These are phyloP conservation scores for Penicillium daleae DNA, from an alignment of 495 filamentous ascomycete species.

Conservation along the genomic window DNA sequence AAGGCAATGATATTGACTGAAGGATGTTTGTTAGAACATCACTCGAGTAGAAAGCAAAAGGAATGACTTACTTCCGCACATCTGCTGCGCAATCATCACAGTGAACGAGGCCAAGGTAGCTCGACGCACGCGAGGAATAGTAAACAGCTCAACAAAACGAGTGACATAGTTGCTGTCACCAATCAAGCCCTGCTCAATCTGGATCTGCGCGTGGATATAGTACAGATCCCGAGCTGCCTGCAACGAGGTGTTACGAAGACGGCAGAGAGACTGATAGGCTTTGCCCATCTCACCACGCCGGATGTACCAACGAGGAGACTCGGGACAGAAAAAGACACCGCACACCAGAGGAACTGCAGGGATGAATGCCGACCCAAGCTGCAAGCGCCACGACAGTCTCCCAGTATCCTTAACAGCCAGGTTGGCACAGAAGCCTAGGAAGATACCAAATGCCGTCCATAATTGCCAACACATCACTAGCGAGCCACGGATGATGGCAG, in stretches of 20 bases:
- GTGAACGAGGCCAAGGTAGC: conserved; percentile 65
- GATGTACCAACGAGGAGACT: conserved; percentile 73
- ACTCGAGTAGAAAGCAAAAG: not conserved
- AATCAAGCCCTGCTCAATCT: conserved; percentile 53
- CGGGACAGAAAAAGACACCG: conserved; percentile 67
- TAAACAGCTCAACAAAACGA: conserved; percentile 67
- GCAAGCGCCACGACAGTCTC: conserved; percentile 62
- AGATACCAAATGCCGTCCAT: conserved; percentile 59
- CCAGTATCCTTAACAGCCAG: conserved; percentile 60
- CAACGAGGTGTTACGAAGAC: conserved; percentile 61
- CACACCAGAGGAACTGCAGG: conserved; percentile 68
- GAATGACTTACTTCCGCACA: conserved; percentile 69
- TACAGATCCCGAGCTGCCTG: conserved; percentile 70
- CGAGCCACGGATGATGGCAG: conserved; percentile 62
- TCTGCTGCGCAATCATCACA: conserved; percentile 82
- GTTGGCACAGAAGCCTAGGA: conserved; percentile 64
- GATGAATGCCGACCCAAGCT: conserved; percentile 69
- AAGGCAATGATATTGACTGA: conserved; percentile 71
- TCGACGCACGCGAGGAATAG: conserved; percentile 67
- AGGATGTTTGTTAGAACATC: not conserved
- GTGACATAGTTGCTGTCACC: conserved; percentile 55
- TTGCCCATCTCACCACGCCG: conserved; percentile 58
- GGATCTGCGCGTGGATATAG: conserved; percentile 64
- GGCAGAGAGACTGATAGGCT: conserved; percentile 62
- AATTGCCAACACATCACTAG: conserved; percentile 69